Evolutionary conservation across 257 asterid genomes (phyloP), one percentile per base, ranked within the genome.

Genomic region (Lavandula angustifolia): DNA sequence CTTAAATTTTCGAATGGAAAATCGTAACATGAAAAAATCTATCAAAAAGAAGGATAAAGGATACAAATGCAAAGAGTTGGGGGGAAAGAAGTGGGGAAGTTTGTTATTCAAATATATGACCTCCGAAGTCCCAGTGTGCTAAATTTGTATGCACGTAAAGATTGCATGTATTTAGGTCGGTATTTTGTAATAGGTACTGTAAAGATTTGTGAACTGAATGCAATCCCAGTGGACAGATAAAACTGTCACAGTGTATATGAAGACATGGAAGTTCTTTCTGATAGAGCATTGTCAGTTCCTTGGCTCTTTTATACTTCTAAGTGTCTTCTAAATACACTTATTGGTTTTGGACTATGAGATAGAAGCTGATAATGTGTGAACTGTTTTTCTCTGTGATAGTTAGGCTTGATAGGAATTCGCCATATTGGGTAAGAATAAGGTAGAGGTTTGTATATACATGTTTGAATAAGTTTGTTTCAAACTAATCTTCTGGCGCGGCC

Each of bases 191-290:
- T 54, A 1, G 32, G 10, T 41, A 1, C 31, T 6, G 7, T 47
- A 17, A 51, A 31, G 49, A 52, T 7, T 61, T 67, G 54, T 47
- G 12, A 69, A 13, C 13, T 63, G 46, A 60, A 37, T 57, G 18
- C 16, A 9, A 43, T 29, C 41, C 34, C 7, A n/a, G 35, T 44
- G 40, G 3, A n/a, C 46, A 7, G 44, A 31, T 29, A 46, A 38
- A 42, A 38, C 4, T 53, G 51, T 22, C 46, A 8, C 42, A 46
- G 7, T 4, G 1, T 58, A 37, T 68, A 37, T 11, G 1, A 55
- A 68, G 52, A 46, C 51, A 7, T 37, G 40, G 35, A 58, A 27
- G 67, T 29, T 29, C 66, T 47, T 18, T 67, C 6, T 38, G 34
- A 57, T 46, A 9, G 48, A 60, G 47, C 61, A 59, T 37, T 49